Percentiles rank a stretch among this genome's conserved stretches.
phyloP scores from a whole-genome alignment of 2,329 filamentous ascomycete species.

The Xylaria sp. region DNA sequence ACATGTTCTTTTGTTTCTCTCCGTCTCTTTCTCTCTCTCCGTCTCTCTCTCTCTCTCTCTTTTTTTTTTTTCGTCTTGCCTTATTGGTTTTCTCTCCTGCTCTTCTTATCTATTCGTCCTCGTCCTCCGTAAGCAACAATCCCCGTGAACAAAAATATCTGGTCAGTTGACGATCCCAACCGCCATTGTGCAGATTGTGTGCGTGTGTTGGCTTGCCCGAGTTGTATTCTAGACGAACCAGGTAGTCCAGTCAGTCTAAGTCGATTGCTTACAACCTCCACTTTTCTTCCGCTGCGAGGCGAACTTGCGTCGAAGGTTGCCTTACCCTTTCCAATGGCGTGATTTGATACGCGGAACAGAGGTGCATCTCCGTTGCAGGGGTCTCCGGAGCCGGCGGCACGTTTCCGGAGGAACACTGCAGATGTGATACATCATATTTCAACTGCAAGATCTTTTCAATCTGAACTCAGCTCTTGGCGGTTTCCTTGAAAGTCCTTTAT shows the following conservation, averaged over 20 bases:
- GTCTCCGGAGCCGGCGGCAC: background rate
- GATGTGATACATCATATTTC: constrained; percentile 15
- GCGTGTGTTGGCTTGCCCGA: background rate
- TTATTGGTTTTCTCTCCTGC: background rate
- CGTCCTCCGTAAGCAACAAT: background rate
- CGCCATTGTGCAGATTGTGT: no score
- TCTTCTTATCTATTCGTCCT: background rate
- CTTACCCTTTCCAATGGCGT: background rate
- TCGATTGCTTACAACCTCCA: background rate
- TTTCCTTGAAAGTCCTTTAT: background rate
- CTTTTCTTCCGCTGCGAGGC: background rate
- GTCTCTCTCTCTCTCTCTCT: no score
- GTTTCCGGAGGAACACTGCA: background rate
- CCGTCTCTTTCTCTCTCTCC: no score
- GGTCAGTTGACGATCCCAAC: background rate
- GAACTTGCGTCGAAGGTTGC: background rate
- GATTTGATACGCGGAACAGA: background rate
- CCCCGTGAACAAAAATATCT: background rate
- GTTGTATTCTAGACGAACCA: background rate
- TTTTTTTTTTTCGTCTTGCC: no score
- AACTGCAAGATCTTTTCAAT: background rate
- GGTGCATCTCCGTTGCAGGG: constrained; percentile 1
- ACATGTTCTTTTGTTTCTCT: background rate
- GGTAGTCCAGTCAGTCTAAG: no score
- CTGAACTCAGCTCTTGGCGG: background rate